A percentile compares a stretch with the other conserved stretches of the same genome.
Evolutionary conservation across 75 land plant species (phyloP).

Genomic region (Pinus albicaulis): DNA sequence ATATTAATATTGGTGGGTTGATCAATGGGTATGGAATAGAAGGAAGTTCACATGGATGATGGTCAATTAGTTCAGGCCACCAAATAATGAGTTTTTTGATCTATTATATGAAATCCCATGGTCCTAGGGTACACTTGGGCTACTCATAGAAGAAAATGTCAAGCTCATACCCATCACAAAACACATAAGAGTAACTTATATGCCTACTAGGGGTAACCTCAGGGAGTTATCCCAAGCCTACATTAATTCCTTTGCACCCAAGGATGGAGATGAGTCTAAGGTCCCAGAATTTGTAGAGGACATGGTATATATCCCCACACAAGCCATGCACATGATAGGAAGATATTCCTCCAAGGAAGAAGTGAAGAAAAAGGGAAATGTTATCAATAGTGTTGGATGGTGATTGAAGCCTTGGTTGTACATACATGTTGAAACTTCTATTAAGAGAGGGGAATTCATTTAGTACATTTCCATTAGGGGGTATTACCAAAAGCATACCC

Average conservation of each 20-base stretch:
- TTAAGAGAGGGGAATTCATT: slow-evolving; percentile 82
- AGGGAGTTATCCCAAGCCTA: slow-evolving; percentile 83
- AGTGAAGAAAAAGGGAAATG: slow-evolving; percentile 85
- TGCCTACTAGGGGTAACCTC: slow-evolving; percentile 60
- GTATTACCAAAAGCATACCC: slow-evolving; percentile 92
- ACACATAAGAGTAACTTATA: slow-evolving; percentile 85
- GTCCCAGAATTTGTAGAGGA: slow-evolving; percentile 95
- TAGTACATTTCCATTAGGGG: slow-evolving; percentile 94
- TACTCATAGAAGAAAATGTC: slow-evolving; percentile 89
- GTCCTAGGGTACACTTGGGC: slow-evolving; percentile 96
- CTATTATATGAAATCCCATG: slow-evolving; percentile 93
- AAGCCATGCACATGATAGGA: slow-evolving; percentile 86
- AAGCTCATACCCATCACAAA: slow-evolving; percentile 84
- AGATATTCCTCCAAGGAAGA: slow-evolving; percentile 86
- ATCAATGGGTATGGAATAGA: slow-evolving; percentile 96
- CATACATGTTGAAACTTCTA: slow-evolving; percentile 87
- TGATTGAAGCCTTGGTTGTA: slow-evolving; percentile 99
- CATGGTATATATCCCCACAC: slow-evolving; percentile 79
- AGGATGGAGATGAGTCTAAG: slow-evolving; percentile 85
- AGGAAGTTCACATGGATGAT: slow-evolving; percentile 96
- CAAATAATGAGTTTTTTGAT: slow-evolving; percentile 80
- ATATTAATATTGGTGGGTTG: slow-evolving; percentile 88
- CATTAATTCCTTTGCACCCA: slow-evolving; percentile 77
- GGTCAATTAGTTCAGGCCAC: slow-evolving; percentile 97
- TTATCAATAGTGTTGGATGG: slow-evolving; percentile 78